These are phyloP conservation scores for Cardiospermum halicacabum DNA, from an alignment of 345 rosid genomes.

Conservation along the genomic window DNA sequence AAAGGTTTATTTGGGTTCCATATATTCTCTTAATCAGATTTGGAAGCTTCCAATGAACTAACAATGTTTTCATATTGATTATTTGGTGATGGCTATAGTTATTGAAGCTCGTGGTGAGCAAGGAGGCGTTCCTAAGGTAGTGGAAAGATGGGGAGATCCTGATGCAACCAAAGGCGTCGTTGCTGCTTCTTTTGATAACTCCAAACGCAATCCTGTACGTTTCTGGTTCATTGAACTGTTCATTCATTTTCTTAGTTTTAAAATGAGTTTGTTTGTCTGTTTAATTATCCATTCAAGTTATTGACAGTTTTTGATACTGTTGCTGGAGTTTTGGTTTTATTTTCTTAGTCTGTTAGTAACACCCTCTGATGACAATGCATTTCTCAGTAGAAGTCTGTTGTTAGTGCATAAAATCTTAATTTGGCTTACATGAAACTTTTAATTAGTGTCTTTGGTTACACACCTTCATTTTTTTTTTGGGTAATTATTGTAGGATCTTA, in stretches of 20 bases:
- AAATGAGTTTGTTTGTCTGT: neutral
- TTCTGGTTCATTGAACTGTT: neutral
- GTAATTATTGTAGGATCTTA: no score
- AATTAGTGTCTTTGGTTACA: no score
- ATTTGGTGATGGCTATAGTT: conserved; percentile 31
- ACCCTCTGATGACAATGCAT: no score
- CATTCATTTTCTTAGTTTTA: neutral
- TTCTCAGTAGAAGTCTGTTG: no score
- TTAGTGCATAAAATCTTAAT: no score
- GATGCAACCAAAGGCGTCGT: conserved; percentile 59
- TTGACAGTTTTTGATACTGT: no score
- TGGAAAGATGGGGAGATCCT: conserved; percentile 86
- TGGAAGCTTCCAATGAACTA: neutral
- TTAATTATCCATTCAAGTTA: no score
- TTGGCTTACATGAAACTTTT: no score
- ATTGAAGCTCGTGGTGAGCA: conserved; percentile 60
- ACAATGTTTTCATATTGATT: neutral
- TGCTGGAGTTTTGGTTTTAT: neutral
- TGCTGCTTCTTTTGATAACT: conserved; percentile 69
- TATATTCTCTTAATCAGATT: no score
- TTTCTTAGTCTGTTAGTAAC: neutral
- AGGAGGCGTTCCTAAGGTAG: conserved; percentile 54
- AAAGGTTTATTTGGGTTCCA: conserved; percentile 43
- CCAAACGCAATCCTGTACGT: conserved; percentile 51
- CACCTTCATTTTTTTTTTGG: no score